Base-by-base conservation (phyloP, 2,329 filamentous ascomycete genomes). In the Coniochaeta prunicola region DNA sequence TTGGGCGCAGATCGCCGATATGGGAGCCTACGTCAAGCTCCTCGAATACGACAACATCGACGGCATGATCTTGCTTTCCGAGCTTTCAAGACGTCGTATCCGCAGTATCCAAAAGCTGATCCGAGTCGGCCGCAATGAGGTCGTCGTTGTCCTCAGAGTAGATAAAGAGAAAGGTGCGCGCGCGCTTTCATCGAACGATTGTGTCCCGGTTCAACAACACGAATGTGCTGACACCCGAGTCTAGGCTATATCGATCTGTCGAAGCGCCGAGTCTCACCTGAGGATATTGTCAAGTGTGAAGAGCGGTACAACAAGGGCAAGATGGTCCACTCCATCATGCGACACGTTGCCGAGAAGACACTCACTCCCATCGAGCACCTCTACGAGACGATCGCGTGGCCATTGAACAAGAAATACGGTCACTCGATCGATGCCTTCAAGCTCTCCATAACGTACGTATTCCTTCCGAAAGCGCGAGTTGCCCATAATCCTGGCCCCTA, bases 221-320 rank as follows among this genome's bases (percentile, higher is more conserved):
- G 69, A 58, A 69, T 61, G 30, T 55, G 17, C 53, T 55, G 53
- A 55, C 53, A 2, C 4, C 58, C 53, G 17, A 53, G n/a, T 13
- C 45, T 61, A 87, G 87, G 92, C 63, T 99, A 99, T 74, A 99
- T 99, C 70, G 94, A 99, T 88, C 80, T 99, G 73, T 96, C 92
- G 63, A 99, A 99, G 83, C 92, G 94, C 72, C 89, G 94, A 80
- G 94, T 99, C 61, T 97, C 92, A 48, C 90, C 94, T 50, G 94
- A 99, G 75, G 94, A 99, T 79, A 94, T 97, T 64, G 83, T 96
- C 68, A 97, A 97, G 80, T 99, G 96, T 74, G 94, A 99, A 74
- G 94, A 99, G 80, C 87, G 94, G 68, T 99, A 97, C 84, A 99
- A 99, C 85, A 99, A 99, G 87, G 91, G 91, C 81, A 99, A 99